Base-by-base conservation (phyloP, 768 basidiomycete genomes). In the Scleroderma citrinum region DNA sequence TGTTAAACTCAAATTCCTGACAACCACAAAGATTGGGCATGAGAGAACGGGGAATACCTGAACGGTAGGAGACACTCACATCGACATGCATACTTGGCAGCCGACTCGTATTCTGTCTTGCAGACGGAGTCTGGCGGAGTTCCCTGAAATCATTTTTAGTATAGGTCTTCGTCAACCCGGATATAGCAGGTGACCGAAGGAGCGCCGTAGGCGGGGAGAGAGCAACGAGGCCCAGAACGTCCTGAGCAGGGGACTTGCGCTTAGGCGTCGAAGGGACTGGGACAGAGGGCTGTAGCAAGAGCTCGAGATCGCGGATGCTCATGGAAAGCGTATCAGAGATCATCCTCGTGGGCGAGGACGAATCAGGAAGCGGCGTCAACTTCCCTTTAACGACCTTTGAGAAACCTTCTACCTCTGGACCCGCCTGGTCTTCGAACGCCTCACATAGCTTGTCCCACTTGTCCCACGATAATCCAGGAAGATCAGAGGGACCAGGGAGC, bases 41-140 rank as follows among this genome's bases (percentile, higher is more conserved):
- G 2, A 23, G 34, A 26, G 23, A 11, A 40, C 13, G 38, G 21
- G 5, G 16, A 6, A 12, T 38, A 24, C 16, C 3, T 17, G 26
- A 16, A 20, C n/a, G n/a, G 56, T 54, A 66, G 11, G 20, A 10
- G 36, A 58, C 46, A 75, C 81, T 64, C 67, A 83, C 81, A 61
- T 83, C 81, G 47, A 83, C 89, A 67, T 92, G 90, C 72, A 82
- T 83, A 66, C 90, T 92, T 10, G 90, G 90, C 39, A 92, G 71
- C 58, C 90, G 74, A 67, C 89, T 92, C 48, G 88, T 92, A 59
- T 92, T 92, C 63, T 88, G 78, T 57, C 86, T 78, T 54, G 83
- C 78, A 10, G 80, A 76, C 29, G 86, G 76, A 36, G 72, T 69
- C 63, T 83, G 82, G 43, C 89, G 72, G 55, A 89, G 70, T 60